Percentiles rank a stretch among this genome's conserved stretches.
Conservation (phyloP, 108 stramenopile genomes). For the Pseudonitzschia multiseries region DNA sequence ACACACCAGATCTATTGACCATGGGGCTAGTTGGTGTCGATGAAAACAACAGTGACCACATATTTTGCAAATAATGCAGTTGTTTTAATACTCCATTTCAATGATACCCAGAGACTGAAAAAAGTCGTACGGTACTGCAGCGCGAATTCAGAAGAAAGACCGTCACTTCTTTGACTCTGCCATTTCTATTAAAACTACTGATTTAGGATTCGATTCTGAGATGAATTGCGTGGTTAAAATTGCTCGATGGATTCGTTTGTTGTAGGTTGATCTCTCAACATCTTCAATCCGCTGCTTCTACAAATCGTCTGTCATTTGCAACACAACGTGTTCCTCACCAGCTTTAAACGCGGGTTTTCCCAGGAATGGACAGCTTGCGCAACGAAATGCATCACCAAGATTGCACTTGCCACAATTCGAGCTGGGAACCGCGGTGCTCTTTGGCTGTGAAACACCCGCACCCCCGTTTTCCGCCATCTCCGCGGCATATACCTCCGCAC, state of each 20-base stretch:
- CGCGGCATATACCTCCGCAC: slow-evolving; percentile 58
- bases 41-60: no score
- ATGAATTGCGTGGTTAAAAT: no score
- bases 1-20: no score
- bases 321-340: slow-evolving; percentile 93
- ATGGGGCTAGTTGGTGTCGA: no score
- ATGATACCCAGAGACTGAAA: no score
- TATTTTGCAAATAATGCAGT: no score
- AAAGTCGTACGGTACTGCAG: no score
- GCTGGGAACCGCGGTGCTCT: slow-evolving; percentile 29
- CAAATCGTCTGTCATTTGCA: slow-evolving; percentile 85
- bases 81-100: no score
- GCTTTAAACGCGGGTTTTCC: slow-evolving; percentile 96
- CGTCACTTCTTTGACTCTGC: no score
- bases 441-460: neutral
- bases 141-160: no score
- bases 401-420: slow-evolving; percentile 95
- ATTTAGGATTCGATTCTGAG: no score
- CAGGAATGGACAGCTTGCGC: slow-evolving; percentile 94
- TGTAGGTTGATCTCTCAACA: neutral
- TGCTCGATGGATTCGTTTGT: neutral
- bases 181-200: no score
- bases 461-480: slow-evolving; percentile 5
- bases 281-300: slow-evolving; percentile 15
- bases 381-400: slow-evolving; percentile 99